Evolutionary conservation across 202 grass and related monocot species (phyloP).

Genomic region (Eragrostis tef): DNA sequence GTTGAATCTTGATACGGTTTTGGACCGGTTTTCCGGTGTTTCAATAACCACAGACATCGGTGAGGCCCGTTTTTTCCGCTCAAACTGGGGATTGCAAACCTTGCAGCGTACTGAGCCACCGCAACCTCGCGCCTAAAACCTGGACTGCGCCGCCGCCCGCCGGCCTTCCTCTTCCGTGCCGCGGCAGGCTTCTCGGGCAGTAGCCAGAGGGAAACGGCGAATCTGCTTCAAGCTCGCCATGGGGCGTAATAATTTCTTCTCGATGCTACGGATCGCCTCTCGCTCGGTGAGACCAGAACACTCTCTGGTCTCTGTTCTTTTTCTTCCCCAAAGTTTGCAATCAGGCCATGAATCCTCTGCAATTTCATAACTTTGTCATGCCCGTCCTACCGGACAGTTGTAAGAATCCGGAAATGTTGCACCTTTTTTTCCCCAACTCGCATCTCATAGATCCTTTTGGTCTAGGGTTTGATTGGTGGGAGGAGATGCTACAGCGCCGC

Average conservation of each 20-base stretch:
- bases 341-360: neutral
- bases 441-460: neutral
- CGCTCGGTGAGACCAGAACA: conserved; percentile 34
- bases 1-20: no score
- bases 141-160: no score
- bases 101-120: no score
- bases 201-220: neutral
- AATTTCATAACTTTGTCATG: neutral
- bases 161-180: neutral
- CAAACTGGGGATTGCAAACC: no score
- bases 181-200: neutral
- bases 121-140: no score
- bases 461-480: conserved; percentile 31
- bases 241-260: neutral
- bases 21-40: no score
- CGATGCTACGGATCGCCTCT: conserved; percentile 45
- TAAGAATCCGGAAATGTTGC: neutral
- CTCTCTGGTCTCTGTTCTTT: neutral
- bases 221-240: neutral
- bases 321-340: neutral
- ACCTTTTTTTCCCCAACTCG: neutral
- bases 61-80: no score
- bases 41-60: no score
- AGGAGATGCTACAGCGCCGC: conserved; percentile 54
- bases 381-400: neutral